Evolutionary conservation across 805 yeast species (phyloP).

Genomic region (Starmerella vitae): DNA sequence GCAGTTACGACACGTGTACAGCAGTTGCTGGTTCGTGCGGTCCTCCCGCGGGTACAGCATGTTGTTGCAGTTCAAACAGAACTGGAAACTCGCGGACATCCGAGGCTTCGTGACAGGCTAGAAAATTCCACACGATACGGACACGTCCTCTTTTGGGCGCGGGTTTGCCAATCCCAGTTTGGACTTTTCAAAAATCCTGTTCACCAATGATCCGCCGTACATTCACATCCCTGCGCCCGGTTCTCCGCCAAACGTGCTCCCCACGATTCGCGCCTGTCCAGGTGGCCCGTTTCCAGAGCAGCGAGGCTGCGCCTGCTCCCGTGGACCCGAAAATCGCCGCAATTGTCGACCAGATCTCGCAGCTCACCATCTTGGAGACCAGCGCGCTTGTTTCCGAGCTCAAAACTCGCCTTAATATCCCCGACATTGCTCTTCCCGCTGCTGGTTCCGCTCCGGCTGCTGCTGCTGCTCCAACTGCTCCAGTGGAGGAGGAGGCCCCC

Average conservation of each 20-base stretch:
- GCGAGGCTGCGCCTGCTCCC: constrained; percentile 22
- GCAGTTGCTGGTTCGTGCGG: constrained; percentile 54
- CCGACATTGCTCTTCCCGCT: constrained; percentile 81
- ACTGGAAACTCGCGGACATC: constrained; percentile 79
- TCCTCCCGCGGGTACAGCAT: constrained; percentile 98
- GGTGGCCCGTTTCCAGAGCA: constrained; percentile 31
- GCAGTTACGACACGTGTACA: constrained; percentile 91
- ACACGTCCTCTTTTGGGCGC: no score
- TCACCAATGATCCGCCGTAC: not conserved
- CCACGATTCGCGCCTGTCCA: constrained; percentile 4
- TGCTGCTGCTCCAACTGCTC: constrained; percentile 52
- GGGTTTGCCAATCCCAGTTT: no score
- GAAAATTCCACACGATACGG: no score
- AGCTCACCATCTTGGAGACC: constrained; percentile 84
- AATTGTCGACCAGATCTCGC: constrained; percentile 83
- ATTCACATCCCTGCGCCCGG: not conserved
- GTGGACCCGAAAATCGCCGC: constrained; percentile 78
- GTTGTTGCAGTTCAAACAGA: constrained; percentile 93
- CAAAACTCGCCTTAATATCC: constrained; percentile 66
- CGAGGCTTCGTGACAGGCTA: not conserved
- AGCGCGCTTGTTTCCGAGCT: constrained; percentile 67
- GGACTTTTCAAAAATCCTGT: not conserved
- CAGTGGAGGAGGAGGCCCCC: constrained; percentile 60
- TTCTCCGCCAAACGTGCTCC: constrained; percentile 8
- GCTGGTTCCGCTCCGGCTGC: constrained; percentile 47